Percentiles rank a stretch among this genome's conserved stretches.
These are phyloP conservation scores for Schizothecium vesticola DNA, from an alignment of 495 filamentous ascomycete species.

Conservation along the genomic window DNA sequence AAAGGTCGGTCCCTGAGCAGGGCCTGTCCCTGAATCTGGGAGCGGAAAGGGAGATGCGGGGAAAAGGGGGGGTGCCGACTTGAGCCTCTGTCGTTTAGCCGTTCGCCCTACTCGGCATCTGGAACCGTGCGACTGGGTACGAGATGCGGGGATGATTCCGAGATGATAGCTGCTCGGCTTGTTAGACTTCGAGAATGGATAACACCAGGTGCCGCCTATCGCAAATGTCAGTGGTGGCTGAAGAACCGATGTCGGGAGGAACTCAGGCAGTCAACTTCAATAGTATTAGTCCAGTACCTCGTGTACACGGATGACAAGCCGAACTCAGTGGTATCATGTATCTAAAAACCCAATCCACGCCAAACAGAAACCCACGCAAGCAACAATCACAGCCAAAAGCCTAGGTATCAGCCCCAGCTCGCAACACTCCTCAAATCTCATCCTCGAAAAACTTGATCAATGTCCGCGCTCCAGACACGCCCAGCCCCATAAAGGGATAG, in stretches of 20 bases:
- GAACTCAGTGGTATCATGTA: not conserved
- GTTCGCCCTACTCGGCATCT: not conserved
- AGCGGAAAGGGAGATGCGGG: not conserved
- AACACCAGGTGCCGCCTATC: not conserved
- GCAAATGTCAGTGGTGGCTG: not conserved
- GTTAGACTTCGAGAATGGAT: not conserved
- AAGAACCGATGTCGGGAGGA: too few species aligned
- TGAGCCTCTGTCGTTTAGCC: not conserved
- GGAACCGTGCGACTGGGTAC: not conserved
- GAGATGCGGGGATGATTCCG: not conserved
- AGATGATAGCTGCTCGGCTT: not conserved
- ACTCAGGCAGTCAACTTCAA: not conserved
- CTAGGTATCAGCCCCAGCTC: not conserved
- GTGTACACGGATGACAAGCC: not conserved
- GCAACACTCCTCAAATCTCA: conserved; percentile 34
- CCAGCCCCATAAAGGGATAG: conserved; percentile 75
- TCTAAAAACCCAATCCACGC: not conserved
- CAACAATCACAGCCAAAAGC: not conserved
- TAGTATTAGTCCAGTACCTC: not conserved
- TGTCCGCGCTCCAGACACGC: conserved; percentile 67
- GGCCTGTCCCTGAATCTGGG: not conserved
- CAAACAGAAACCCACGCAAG: not conserved
- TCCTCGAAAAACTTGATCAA: conserved; percentile 82
- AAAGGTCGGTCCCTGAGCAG: not conserved
- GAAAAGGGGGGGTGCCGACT: not conserved